A percentile compares a stretch with the other conserved stretches of the same genome.
Conservation (phyloP, 1,284 basidiomycete genomes). For the Phylloboletellus chloephorus region DNA sequence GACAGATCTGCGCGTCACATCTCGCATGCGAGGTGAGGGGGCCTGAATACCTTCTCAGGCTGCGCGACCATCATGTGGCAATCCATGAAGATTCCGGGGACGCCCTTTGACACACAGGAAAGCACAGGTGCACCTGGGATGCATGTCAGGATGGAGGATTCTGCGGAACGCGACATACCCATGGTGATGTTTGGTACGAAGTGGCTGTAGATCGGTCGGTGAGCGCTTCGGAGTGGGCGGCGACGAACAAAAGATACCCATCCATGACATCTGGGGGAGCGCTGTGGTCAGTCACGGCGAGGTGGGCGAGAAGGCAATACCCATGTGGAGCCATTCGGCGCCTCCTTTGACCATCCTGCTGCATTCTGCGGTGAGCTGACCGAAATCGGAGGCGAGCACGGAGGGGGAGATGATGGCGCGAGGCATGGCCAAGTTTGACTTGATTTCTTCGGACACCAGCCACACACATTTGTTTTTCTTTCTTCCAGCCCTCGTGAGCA, state of each 20-base stretch:
- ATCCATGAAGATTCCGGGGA: conserved; percentile 98
- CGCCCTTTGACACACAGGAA: conserved; percentile 79
- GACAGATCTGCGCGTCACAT: conserved; percentile 5
- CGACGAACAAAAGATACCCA: conserved; percentile 52
- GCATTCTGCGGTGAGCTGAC: conserved; percentile 87
- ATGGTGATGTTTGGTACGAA: conserved; percentile 99
- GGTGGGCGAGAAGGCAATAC: conserved; percentile 36
- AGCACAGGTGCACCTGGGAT: conserved; percentile 82
- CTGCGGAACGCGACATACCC: conserved; percentile 46
- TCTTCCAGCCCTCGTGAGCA: too few relatives aligned
- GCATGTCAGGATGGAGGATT: conserved; percentile 9
- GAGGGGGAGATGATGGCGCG: conserved; percentile 87
- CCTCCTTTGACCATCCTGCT: conserved; percentile 88
- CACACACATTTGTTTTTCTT: too few relatives aligned
- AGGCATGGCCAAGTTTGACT: too few relatives aligned
- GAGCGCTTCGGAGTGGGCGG: conserved; percentile 4
- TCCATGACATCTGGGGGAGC: conserved; percentile 84
- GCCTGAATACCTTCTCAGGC: conserved; percentile 68
- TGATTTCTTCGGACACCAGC: too few relatives aligned
- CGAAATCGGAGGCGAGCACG: conserved; percentile 92
- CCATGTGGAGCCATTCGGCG: conserved; percentile 96
- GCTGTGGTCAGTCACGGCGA: conserved; percentile 6
- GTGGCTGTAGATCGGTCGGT: conserved; percentile 52
- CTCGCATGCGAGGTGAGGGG: not conserved
- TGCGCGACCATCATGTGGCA: conserved; percentile 99